Evolutionary conservation across 2,329 filamentous ascomycete species (phyloP), one percentile per base, ranked within the genome.

Genomic region (Pseudogymnoascus sp.): DNA sequence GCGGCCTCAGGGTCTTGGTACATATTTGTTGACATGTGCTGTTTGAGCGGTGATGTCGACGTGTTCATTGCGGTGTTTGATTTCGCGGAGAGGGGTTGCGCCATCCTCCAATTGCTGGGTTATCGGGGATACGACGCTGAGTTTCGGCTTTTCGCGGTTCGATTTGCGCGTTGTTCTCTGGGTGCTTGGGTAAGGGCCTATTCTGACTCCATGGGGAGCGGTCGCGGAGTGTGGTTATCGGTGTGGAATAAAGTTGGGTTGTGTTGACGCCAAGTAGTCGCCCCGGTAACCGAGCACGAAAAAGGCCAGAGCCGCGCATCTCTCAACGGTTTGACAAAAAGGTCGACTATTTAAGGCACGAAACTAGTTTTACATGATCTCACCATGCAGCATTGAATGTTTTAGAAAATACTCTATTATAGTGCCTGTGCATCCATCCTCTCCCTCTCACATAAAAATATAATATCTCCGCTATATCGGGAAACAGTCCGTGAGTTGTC

Each of bases 1-100:
- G 68, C 61, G 26, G 26, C 4, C 64, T 65, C 33, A 21, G 61
- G 21, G 61, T 62, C 24, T 19, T 62, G 24, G 8, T 50, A 21
- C 16, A 31, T 40, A 47, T 44, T 50, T 33, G 31, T 56, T 37
- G 16, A 33, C 33, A 50, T 33, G 42, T 53, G 40, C 19, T 62
- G 42, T 62, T 33, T 37, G 19, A 56, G 24, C 47, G 61, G 38
- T n/a, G 38, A 47, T 19, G 33, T 14, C 21, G 61, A 31, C 31
- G 38, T 53, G 61, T 50, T 62, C 42, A 62, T 47, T 62, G 61
- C 47, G 33, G 24, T 44, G 38, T 47, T 35, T n/a, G 50, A 31
- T 21, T 59, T 59, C 26, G n/a, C 26, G 50, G 50, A 31, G n/a
- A 59, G 50, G 26, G 50, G 50, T 16, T n/a, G 16, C 31, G 50